Percentiles rank a stretch among this genome's conserved stretches.
phyloP scores from a whole-genome alignment of 1,284 basidiomycete species.

The Meripilus lineatus region DNA sequence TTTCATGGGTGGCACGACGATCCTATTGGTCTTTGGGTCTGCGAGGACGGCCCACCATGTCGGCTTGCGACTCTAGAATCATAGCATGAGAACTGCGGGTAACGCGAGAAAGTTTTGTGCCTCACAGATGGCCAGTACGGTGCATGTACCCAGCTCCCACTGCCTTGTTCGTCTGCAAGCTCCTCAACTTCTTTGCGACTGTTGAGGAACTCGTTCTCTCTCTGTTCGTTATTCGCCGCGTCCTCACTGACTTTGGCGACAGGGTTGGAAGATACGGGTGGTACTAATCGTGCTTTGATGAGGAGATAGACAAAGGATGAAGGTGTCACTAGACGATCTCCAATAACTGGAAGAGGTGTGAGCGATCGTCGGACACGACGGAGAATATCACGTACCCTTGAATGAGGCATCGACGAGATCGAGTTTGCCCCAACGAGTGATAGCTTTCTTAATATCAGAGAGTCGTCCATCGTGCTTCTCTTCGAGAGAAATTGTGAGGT shows the following conservation, averaged over 20 bases:
- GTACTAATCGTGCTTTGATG: conserved; percentile 73
- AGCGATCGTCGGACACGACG: conserved; percentile 5
- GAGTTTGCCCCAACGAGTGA: conserved; percentile 73
- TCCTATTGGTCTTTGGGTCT: conserved; percentile 84
- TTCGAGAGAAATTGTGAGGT: conserved; percentile 46
- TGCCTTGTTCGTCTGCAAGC: conserved; percentile 32
- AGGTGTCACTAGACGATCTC: conserved; percentile 85
- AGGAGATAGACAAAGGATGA: conserved; percentile 87
- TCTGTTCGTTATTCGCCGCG: conserved; percentile 46
- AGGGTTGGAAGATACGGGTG: conserved; percentile 36
- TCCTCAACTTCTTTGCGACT: conserved; percentile 64
- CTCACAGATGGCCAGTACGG: conserved; percentile 87
- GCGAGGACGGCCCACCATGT: conserved; percentile 91
- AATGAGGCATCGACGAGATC: conserved; percentile 86
- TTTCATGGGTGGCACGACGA: conserved; percentile 89
- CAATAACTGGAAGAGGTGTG: conserved; percentile 62
- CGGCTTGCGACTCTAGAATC: conserved; percentile 70
- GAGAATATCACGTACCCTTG: conserved; percentile 56
- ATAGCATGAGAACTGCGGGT: conserved; percentile 4
- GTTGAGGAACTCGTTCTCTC: conserved; percentile 65
- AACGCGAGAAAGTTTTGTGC: neutral
- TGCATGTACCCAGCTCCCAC: conserved; percentile 76
- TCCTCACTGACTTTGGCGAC: conserved; percentile 49
- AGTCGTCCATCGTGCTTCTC: conserved; percentile 49
- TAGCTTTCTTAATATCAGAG: conserved; percentile 62